A percentile compares a stretch with the other conserved stretches of the same genome.
These are phyloP conservation scores for Plasmodium knowlesi DNA, from an alignment of 169 alveolate species.

Conservation along the genomic window DNA sequence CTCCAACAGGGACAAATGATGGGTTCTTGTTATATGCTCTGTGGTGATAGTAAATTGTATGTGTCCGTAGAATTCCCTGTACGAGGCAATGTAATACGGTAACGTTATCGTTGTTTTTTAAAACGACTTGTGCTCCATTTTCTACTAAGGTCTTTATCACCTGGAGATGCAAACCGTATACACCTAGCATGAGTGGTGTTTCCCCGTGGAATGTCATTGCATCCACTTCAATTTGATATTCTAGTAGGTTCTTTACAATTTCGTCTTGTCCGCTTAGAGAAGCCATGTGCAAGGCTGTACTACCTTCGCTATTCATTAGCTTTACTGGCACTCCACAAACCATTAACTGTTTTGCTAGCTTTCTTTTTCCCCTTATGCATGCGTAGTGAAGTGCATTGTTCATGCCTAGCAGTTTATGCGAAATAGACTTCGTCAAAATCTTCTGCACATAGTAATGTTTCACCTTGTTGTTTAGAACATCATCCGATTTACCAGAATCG, in stretches of 20 bases:
- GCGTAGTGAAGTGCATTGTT: constrained; percentile 90
- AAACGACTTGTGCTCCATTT: constrained; percentile 75
- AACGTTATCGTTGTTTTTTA: constrained; percentile 23
- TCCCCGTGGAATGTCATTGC: constrained; percentile 85
- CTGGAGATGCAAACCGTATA: constrained; percentile 83
- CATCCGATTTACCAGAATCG: constrained; percentile 8
- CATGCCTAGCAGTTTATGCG: constrained; percentile 85
- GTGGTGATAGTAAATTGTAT: constrained; percentile 22
- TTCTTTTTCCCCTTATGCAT: constrained; percentile 87
- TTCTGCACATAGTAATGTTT: constrained; percentile 30
- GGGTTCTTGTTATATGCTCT: not conserved
- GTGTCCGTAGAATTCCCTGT: constrained; percentile 32
- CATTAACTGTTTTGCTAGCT: constrained; percentile 84
- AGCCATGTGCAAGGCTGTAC: constrained; percentile 92
- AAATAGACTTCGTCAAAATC: constrained; percentile 80
- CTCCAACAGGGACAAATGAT: not conserved
- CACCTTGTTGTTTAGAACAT: constrained; percentile 23
- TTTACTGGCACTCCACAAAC: constrained; percentile 85
- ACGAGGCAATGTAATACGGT: constrained; percentile 60
- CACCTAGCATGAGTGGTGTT: constrained; percentile 89
- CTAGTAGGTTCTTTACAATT: constrained; percentile 83
- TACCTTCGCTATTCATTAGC: constrained; percentile 86
- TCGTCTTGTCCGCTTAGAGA: constrained; percentile 86
- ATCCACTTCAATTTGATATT: constrained; percentile 79
- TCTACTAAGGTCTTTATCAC: constrained; percentile 82